A percentile compares a stretch with the other conserved stretches of the same genome.
Conservation (phyloP, 768 basidiomycete species). For the Lentinula guzmanii region DNA sequence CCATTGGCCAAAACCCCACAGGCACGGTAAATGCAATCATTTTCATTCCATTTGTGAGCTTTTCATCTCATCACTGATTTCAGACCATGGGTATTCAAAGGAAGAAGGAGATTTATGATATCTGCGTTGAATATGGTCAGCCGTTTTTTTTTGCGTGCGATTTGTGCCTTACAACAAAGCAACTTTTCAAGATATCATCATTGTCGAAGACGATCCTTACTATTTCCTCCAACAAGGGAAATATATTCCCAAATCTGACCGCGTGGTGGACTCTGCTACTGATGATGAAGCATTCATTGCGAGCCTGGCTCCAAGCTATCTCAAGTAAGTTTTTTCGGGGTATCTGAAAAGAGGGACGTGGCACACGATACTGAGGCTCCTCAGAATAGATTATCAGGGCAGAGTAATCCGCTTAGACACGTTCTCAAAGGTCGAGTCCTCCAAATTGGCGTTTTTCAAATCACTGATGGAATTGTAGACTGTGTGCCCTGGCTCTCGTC, state of each 20-base stretch:
- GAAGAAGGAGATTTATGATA: constrained; percentile 76
- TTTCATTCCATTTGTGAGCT: neutral
- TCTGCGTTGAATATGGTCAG: constrained; percentile 75
- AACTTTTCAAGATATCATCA: constrained; percentile 51
- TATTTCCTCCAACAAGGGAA: constrained; percentile 63
- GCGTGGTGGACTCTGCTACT: constrained; percentile 10
- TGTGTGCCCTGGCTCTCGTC: constrained; percentile 68
- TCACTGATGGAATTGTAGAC: constrained; percentile 36
- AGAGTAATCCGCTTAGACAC: constrained; percentile 81
- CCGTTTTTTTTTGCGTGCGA: neutral
- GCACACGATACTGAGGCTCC: neutral
- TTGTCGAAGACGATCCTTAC: constrained; percentile 80
- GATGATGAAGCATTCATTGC: constrained; percentile 43
- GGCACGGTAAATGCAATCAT: constrained; percentile 47
- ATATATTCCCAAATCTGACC: constrained; percentile 41
- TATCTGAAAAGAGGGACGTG: constrained; percentile 4
- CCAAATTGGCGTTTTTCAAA: neutral
- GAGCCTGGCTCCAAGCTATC: constrained; percentile 54
- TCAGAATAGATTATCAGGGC: constrained; percentile 68
- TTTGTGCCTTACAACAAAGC: neutral
- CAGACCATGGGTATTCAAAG: constrained; percentile 57
- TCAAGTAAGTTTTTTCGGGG: constrained; percentile 31
- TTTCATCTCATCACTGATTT: neutral
- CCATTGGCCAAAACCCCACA: constrained; percentile 82
- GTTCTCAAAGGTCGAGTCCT: constrained; percentile 55